Evolutionary conservation across 352 stramenopile genomes (phyloP).

Genomic region (Thalassiosira ordinaria): DNA sequence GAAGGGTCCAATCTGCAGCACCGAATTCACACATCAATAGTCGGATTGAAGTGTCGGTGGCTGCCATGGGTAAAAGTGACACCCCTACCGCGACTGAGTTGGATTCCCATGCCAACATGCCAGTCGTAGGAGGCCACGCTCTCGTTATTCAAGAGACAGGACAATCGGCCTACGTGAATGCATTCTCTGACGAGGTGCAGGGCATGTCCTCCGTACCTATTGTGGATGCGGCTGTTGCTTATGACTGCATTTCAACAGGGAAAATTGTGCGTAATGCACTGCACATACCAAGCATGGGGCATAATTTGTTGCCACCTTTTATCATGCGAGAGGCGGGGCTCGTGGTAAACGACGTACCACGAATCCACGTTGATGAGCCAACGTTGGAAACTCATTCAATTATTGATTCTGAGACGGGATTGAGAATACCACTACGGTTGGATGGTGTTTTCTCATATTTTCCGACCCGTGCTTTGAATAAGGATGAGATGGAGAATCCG

Average conservation of each 20-base stretch:
- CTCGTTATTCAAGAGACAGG: conserved; percentile 22
- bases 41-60: background rate
- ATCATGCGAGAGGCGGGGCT: conserved; percentile 50
- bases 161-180: conserved; percentile 13
- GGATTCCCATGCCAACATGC: conserved; percentile 60
- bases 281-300: conserved; percentile 45
- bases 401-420: conserved; percentile 9
- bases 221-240: conserved; percentile 47
- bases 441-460: conserved; percentile 66
- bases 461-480: conserved; percentile 18
- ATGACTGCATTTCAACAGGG: conserved; percentile 26
- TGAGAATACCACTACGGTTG: conserved; percentile 52
- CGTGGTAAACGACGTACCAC: conserved; percentile 44
- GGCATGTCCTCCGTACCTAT: conserved; percentile 19
- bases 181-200: conserved; percentile 18
- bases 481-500: conserved; percentile 19
- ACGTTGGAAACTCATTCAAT: conserved; percentile 28
- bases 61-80: background rate
- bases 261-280: conserved; percentile 56
- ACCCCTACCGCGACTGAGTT: conserved; percentile 15
- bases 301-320: conserved; percentile 70
- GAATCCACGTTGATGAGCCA: conserved; percentile 38
- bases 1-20: too few species aligned
- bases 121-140: conserved; percentile 31
- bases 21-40: background rate